Evolutionary conservation across 805 yeast genomes (phyloP), one percentile per base, ranked within the genome.

Genomic region (Metschnikowia noctiluminum): DNA sequence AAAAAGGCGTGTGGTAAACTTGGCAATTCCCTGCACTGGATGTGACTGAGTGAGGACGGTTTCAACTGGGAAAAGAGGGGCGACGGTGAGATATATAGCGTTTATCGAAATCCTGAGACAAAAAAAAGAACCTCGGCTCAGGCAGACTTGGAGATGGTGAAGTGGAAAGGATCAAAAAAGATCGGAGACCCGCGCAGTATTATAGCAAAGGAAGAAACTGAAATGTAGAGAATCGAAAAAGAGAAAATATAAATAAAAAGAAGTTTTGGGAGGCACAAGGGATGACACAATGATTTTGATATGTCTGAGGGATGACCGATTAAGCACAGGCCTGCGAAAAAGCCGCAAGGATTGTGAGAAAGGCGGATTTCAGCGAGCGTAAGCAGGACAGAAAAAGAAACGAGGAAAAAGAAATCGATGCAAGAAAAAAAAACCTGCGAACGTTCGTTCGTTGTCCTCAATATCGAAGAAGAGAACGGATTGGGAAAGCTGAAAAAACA

Each of bases 321-420:
- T 37, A 31, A 40, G 40, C 40, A 40, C 43, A 38, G 48, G 36
- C 40, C 40, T 31, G 15, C 2, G 21, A 13, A 34, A 45, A 45
- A 40, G 39, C 39, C 48, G 48, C 48, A 39, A 34, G 40, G 34
- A 26, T 35, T n/a, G 16, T 21, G 21, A 21, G 21, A 15, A 36
- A 14, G 39, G 48, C 43, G 48, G 37, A 40, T 45, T 6, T 21
- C 16, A 38, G 26, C 26, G 27, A 21, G 46, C 35, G 48, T 41
- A 42, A 38, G 44, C 49, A 39, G 48, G 47, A 36, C 47, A 48
- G 38, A 41, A 41, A 38, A 38, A 36, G 27, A 38, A 42, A 31
- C 34, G 34, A 43, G 37, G 37, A 35, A 38, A 38, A 36, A 28
- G 32, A 42, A 35, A 35, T 14, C 9, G 14, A 30, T 11, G 38